phyloP scores from a whole-genome alignment of 140 eudicot species.

The Ambrosia hybrid region DNA sequence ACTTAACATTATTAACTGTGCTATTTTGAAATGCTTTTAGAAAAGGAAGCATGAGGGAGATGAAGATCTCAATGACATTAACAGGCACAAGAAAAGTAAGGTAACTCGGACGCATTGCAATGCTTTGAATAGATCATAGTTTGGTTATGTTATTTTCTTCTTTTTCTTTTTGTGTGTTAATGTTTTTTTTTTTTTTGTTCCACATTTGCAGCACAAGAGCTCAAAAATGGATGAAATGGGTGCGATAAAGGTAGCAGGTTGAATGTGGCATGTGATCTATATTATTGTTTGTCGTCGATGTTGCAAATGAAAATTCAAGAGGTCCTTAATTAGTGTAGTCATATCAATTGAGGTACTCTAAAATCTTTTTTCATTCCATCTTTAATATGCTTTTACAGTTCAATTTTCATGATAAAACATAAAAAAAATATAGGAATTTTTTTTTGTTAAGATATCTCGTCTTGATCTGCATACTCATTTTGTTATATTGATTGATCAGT shows the following conservation, averaged over 20 bases:
- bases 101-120: conserved; percentile 33
- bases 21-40: conserved; percentile 39
- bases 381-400: background rate
- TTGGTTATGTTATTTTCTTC: background rate
- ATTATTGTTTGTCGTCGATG: conserved; percentile 30
- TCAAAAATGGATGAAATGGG: conserved; percentile 59
- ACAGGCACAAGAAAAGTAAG: conserved; percentile 87
- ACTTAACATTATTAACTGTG: background rate
- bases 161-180: no score
- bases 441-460: background rate
- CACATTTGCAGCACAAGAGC: conserved; percentile 62
- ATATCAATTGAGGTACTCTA: conserved; percentile 42
- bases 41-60: conserved; percentile 91
- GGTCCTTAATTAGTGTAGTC: conserved; percentile 41
- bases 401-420: background rate
- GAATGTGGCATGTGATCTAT: conserved; percentile 35
- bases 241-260: conserved; percentile 77
- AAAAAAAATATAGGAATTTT: background rate
- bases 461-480: background rate
- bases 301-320: conserved; percentile 47
- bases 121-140: background rate
- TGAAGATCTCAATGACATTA: conserved; percentile 57
- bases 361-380: background rate
- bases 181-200: no score
- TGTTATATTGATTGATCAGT: background rate